Evolutionary conservation across 1,284 basidiomycete species (phyloP).

Genomic region (Sparassis latifolia): DNA sequence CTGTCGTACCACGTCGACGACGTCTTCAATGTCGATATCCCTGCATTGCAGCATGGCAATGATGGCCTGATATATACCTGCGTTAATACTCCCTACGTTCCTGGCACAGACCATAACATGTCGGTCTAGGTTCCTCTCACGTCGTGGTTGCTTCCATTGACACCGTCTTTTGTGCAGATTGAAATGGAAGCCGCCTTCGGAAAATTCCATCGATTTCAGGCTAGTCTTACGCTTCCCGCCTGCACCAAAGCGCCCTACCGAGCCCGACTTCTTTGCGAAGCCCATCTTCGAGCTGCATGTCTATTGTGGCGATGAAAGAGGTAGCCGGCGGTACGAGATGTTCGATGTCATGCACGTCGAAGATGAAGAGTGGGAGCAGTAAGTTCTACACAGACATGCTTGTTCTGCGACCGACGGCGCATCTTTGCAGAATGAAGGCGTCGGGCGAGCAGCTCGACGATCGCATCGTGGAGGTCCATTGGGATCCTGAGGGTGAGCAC

Average conservation of each 20-base stretch:
- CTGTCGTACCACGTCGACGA: slow-evolving; percentile 85
- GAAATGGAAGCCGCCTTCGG: slow-evolving; percentile 99
- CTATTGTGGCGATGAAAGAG: slow-evolving; percentile 66
- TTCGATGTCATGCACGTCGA: slow-evolving; percentile 86
- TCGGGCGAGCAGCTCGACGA: slow-evolving; percentile 88
- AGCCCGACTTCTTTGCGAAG: slow-evolving; percentile 80
- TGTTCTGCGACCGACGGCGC: background rate
- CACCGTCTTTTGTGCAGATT: slow-evolving; percentile 43
- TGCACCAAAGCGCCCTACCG: slow-evolving; percentile 36
- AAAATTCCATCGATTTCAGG: slow-evolving; percentile 98
- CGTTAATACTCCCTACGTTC: slow-evolving; percentile 75
- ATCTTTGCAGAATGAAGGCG: slow-evolving; percentile 65
- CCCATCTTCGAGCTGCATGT: slow-evolving; percentile 82
- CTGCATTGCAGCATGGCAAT: slow-evolving; percentile 86
- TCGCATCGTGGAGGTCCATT: slow-evolving; percentile 89
- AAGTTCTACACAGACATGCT: slow-evolving; percentile 23
- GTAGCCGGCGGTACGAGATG: slow-evolving; percentile 62
- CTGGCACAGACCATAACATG: slow-evolving; percentile 94
- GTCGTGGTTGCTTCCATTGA: background rate
- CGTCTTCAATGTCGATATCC: slow-evolving; percentile 82
- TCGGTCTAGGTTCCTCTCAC: slow-evolving; percentile 31
- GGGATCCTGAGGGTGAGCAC: slow-evolving; percentile 61
- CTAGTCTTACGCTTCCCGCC: slow-evolving; percentile 90
- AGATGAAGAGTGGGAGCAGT: slow-evolving; percentile 93
- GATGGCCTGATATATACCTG: slow-evolving; percentile 98